Conservation (phyloP, 495 filamentous ascomycete species). For the Lentithecium fluviatile region DNA sequence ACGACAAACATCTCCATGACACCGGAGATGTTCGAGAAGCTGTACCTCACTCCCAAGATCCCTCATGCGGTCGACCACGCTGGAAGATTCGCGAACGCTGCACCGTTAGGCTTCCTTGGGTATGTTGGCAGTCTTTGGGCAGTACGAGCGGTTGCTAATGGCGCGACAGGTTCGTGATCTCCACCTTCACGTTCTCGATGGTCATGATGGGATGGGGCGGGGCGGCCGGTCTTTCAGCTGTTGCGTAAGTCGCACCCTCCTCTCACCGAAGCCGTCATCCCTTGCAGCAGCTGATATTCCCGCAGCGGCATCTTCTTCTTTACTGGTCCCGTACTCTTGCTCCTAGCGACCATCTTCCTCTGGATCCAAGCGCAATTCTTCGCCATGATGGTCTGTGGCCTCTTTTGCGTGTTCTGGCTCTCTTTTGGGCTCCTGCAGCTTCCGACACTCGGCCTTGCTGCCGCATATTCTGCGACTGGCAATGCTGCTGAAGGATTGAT, state of each 20-base stretch:
- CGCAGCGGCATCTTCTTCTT: conserved; percentile 57
- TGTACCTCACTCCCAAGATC: conserved; percentile 56
- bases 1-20: conserved; percentile 41
- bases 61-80: conserved; percentile 53
- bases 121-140: neutral
- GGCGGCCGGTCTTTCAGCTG: conserved; percentile 48
- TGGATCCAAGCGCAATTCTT: conserved; percentile 57
- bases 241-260: conserved; percentile 39
- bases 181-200: conserved; percentile 43
- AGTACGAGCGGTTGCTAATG: neutral
- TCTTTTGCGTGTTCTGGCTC: conserved; percentile 58
- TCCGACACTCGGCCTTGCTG: conserved; percentile 51
- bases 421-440: conserved; percentile 55
- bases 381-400: conserved; percentile 56
- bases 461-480: conserved; percentile 47
- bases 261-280: neutral
- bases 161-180: conserved; percentile 48
- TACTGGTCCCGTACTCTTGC: conserved; percentile 51
- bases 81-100: conserved; percentile 50
- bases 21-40: conserved; percentile 59
- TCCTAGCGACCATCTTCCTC: conserved; percentile 52
- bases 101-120: conserved; percentile 52
- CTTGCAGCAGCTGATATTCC: neutral
- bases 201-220: conserved; percentile 58
- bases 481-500: conserved; percentile 47